phyloP scores from a whole-genome alignment of 1,284 basidiomycete species.

The Agaricales sp. region DNA sequence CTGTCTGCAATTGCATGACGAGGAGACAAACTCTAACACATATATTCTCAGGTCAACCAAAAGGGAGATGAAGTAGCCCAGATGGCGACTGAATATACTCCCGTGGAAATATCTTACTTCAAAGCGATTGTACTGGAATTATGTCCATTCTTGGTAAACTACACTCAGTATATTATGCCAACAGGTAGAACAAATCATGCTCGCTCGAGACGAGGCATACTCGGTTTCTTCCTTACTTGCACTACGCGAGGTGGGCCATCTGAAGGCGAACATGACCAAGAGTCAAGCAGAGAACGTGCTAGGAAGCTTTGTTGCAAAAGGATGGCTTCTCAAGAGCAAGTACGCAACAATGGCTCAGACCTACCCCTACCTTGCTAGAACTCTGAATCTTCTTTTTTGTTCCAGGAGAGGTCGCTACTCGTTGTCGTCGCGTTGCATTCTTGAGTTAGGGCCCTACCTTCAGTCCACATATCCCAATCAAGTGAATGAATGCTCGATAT shows the following conservation, averaged over 20 bases:
- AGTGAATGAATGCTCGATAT: slow-evolving; percentile 64
- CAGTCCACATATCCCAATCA: slow-evolving; percentile 65
- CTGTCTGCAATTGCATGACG: no score
- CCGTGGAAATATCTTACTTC: slow-evolving; percentile 73
- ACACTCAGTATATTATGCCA: slow-evolving; percentile 5
- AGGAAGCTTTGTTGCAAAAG: slow-evolving; percentile 70
- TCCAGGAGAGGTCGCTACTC: slow-evolving; percentile 63
- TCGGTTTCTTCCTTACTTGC: slow-evolving; percentile 71
- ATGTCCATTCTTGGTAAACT: slow-evolving; percentile 2
- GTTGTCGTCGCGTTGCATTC: slow-evolving; percentile 61
- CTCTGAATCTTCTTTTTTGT: not conserved
- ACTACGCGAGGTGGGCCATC: slow-evolving; percentile 51
- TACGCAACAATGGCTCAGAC: slow-evolving; percentile 21
- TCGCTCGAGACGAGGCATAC: slow-evolving; percentile 63
- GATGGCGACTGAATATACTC: slow-evolving; percentile 70
- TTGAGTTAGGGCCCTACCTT: slow-evolving; percentile 71
- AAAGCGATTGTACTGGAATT: slow-evolving; percentile 57
- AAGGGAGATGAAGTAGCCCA: slow-evolving; percentile 73
- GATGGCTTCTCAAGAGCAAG: slow-evolving; percentile 74
- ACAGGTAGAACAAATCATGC: slow-evolving; percentile 82
- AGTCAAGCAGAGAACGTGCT: slow-evolving; percentile 65
- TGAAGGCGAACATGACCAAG: slow-evolving; percentile 65
- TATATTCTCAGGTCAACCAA: slow-evolving; percentile 49
- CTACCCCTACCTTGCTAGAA: slow-evolving; percentile 11
- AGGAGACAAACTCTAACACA: not conserved